Percentiles rank a stretch among this genome's conserved stretches.
Conservation (phyloP, 306 rosid species). For the Castanea sativa region DNA sequence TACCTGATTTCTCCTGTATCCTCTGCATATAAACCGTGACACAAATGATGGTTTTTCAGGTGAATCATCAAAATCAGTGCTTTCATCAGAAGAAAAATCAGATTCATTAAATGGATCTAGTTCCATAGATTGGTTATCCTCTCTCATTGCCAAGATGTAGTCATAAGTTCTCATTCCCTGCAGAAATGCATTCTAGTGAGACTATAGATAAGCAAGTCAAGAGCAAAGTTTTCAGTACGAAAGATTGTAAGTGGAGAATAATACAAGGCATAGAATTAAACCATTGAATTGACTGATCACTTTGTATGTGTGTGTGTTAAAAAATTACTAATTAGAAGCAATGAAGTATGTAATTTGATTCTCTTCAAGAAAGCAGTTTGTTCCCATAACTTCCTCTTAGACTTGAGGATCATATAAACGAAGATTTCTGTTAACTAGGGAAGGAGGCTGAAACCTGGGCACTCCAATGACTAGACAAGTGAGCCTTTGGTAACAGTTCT, state of each 20-base stretch:
- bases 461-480: too few species aligned
- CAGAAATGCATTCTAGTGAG: constrained; percentile 6
- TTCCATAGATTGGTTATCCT: constrained; percentile 62
- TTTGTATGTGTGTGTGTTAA: too few species aligned
- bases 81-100: constrained; percentile 77
- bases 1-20: constrained; percentile 51
- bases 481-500: neutral
- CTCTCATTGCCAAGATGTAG: constrained; percentile 91
- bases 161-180: constrained; percentile 98
- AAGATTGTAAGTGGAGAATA: neutral
- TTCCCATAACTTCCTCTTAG: neutral
- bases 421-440: neutral
- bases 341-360: neutral
- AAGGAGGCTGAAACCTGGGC: neutral
- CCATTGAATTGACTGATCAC: neutral
- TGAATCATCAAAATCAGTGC: constrained; percentile 80
- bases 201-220: constrained; percentile 9
- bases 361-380: neutral
- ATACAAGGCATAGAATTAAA: neutral
- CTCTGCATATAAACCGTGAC: constrained; percentile 66
- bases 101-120: constrained; percentile 65
- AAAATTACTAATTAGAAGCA: neutral
- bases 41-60: constrained; percentile 69
- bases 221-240: neutral
- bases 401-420: neutral